phyloP scores from a whole-genome alignment of 1,139 yeast species.

The Magnusiomyces starmeri region DNA sequence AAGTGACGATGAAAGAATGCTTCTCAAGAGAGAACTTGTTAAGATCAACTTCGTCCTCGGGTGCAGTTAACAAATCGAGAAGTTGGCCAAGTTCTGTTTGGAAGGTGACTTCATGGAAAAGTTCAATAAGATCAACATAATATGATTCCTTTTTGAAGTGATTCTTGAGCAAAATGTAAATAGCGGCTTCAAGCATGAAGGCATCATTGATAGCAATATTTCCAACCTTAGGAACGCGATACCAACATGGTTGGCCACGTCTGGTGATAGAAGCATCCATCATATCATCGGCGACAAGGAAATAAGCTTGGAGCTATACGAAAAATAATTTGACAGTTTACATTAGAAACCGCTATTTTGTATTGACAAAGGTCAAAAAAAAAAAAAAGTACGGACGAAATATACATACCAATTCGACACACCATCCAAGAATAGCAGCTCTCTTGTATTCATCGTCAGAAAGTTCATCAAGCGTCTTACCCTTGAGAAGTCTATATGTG shows the following conservation, averaged over 20 bases:
- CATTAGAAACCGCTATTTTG: background rate
- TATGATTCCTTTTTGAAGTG: slow-evolving; percentile 76
- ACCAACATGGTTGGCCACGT: slow-evolving; percentile 99
- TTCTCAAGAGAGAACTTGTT: slow-evolving; percentile 77
- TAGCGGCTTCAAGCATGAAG: slow-evolving; percentile 93
- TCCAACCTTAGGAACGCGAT: slow-evolving; percentile 66
- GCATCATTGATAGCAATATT: slow-evolving; percentile 96
- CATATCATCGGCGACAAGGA: slow-evolving; percentile 96
- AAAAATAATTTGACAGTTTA: background rate
- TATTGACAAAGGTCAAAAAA: background rate
- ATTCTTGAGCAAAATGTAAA: slow-evolving; percentile 80
- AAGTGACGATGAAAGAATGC: slow-evolving; percentile 91
- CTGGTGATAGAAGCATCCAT: slow-evolving; percentile 97
- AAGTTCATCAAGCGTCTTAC: slow-evolving; percentile 52
- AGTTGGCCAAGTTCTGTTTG: slow-evolving; percentile 97
- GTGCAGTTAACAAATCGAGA: slow-evolving; percentile 92
- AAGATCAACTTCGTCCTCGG: slow-evolving; percentile 88
- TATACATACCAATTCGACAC: slow-evolving; percentile 55
- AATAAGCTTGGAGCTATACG: slow-evolving; percentile 74
- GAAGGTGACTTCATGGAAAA: slow-evolving; percentile 81
- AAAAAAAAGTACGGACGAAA: background rate
- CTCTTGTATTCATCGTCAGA: slow-evolving; percentile 64
- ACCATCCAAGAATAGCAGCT: slow-evolving; percentile 92
- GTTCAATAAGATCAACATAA: slow-evolving; percentile 84
- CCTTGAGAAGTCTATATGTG: slow-evolving; percentile 75